Base-by-base conservation (phyloP, 495 filamentous ascomycete species). In the Xylaria palmicola region DNA sequence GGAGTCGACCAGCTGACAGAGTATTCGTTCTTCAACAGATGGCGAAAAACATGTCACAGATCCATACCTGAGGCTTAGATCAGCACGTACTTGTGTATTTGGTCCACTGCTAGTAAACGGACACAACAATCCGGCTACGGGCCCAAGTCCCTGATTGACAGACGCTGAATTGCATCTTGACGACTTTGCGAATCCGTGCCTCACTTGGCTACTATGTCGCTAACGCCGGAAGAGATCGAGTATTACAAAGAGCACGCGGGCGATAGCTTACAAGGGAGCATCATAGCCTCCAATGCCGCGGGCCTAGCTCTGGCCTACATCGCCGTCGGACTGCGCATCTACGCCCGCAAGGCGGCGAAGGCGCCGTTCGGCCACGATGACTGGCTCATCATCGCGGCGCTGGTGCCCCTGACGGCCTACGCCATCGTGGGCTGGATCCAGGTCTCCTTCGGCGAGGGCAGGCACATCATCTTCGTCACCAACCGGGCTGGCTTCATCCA, bases 381-480 rank as follows among this genome's bases (percentile, higher is more conserved):
- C 30, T 36, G 29, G 48, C 30, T 51, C 5, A 51, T 51, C 27
- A 22, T 51, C 36, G 48, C 48, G 6, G 27, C 48, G 10, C 30
- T 36, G 5, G 27, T 22, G 17, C 48, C 48, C 2, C 15, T 51
- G n/a, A 17, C 48, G 22, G n/a, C n/a, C 30, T 51, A 20, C 30
- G 48, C 30, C n/a, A 51, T 51, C 29, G n/a, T 12, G 10, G 48
- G n/a, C 48, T 22, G 5, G 5, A n/a, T 37, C 27, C 5, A 3
- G 8, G 17, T 37, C n/a, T 19, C 29, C 17, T 37, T 34, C 36
- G n/a, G 48, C n/a, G 17, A 51, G n/a, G 29, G 48, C n/a, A 51
- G n/a, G 9, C 48, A 51, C 9, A 51, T 36, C 27, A 36, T 51
- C 13, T 51, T 51, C n/a, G 48, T 51, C 30, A 51, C 48, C 30